A percentile compares a stretch with the other conserved stretches of the same genome.
Evolutionary conservation across 129 eudicot genomes (phyloP).

Genomic region (Pseudognaphalium luteoalbum): DNA sequence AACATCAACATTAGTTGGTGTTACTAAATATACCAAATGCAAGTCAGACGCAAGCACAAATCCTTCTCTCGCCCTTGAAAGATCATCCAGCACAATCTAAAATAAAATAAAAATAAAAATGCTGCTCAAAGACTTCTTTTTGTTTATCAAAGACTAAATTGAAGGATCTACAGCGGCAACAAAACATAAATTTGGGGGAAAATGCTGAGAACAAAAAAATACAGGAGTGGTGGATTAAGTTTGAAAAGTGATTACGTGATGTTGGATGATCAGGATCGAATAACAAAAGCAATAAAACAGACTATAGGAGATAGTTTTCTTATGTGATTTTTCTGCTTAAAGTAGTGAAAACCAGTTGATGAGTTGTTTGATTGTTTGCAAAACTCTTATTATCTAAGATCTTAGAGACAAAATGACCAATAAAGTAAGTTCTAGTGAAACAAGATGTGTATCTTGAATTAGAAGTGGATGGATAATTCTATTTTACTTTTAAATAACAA

Average conservation of each 20-base stretch:
- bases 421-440: background rate
- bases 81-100: conserved; percentile 96
- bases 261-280: background rate
- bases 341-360: background rate
- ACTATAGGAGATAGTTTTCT: background rate
- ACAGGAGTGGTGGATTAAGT: background rate
- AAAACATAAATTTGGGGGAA: background rate
- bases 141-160: background rate
- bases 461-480: no score
- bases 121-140: background rate
- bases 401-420: background rate
- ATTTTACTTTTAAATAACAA: no score
- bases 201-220: background rate
- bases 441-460: no score
- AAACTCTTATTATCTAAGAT: background rate
- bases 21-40: conserved; percentile 87
- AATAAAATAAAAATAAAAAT: conserved; percentile 9
- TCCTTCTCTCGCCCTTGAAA: conserved; percentile 95
- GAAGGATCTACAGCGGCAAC: conserved; percentile 14
- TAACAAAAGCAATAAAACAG: background rate
- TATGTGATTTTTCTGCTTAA: background rate
- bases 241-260: background rate
- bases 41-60: conserved; percentile 97
- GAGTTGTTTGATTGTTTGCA: background rate
- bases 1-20: conserved; percentile 94